Evolutionary conservation across 2,329 filamentous ascomycete species (phyloP).

Genomic region (Arachnopeziza araneosa): DNA sequence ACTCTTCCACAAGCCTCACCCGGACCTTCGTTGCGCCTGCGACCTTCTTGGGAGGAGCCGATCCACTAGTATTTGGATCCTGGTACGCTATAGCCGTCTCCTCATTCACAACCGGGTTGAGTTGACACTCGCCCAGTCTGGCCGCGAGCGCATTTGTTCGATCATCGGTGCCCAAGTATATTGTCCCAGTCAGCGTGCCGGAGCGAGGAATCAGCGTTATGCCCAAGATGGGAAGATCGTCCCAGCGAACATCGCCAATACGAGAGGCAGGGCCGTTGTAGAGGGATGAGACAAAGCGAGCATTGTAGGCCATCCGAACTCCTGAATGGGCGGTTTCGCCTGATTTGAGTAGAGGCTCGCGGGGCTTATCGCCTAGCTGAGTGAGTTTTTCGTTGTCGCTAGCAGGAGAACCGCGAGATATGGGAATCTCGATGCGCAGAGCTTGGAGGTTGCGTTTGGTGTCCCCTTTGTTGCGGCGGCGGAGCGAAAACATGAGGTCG

Average conservation of each 20-base stretch:
- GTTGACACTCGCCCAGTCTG: not conserved
- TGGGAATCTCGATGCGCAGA: conserved; percentile 8
- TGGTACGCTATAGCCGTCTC: not conserved
- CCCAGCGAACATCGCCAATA: no score
- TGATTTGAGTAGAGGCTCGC: conserved; percentile 2
- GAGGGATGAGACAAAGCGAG: not conserved
- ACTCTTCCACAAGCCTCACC: no score
- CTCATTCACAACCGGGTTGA: not conserved
- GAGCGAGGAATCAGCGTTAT: conserved; percentile 5
- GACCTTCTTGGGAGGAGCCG: no score
- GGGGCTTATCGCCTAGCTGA: not conserved
- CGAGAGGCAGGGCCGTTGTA: not conserved
- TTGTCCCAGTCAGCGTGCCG: not conserved
- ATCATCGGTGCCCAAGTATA: not conserved
- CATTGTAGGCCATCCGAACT: not conserved
- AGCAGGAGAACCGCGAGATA: not conserved
- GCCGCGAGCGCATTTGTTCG: not conserved
- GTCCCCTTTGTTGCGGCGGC: not conserved
- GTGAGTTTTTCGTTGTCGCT: no score
- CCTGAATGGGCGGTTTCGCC: not conserved
- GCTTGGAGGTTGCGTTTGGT: conserved; percentile 1
- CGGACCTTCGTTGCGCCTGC: no score
- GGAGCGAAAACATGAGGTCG: conserved; percentile 6
- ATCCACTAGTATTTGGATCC: no score
- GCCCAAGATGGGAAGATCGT: conserved; percentile 1